Base-by-base conservation (phyloP, 352 stramenopile genomes). In the Saprolegnia diclina region DNA sequence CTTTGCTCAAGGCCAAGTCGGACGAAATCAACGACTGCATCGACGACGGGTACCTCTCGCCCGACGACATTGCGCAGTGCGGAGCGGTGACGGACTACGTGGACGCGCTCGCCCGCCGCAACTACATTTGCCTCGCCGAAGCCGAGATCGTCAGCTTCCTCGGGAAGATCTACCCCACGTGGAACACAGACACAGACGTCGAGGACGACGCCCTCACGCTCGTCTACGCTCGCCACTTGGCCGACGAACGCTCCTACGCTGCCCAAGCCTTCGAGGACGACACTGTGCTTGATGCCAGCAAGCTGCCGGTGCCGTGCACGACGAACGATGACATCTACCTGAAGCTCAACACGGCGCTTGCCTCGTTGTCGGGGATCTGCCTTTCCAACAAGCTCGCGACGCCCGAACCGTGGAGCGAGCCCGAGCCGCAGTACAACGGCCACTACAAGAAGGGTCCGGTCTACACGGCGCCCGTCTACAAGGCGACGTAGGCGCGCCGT, bases 41-140 rank as follows among this genome's bases (percentile, higher is more conserved):
- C 16, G 56, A 84, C 42, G 82, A 90, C 50, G 83, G 88, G 0
- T 97, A 89, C 77, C 72, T 98, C 26, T 78, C 81, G 62, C 97
- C 90, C 26, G 94, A 92, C 21, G 94, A 98, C 76, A 74, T 97
- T 21, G 61, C 63, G 1, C 11, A 13, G 13, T 45, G 3, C 44
- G 9, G 2, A 7, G 44, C 37, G 10, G 63, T 69, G 7, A 10
- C 19, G 16, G 19, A 0, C 14, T 69, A 69, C 50, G 38, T 26
- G 4, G 19, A 69, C 6, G 19, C 54, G 48, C 32, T 69, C 9
- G 16, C 32, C 22, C 18, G 37, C 5, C 63, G 63, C 53, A 69
- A 45, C 63, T 69, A 69, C 50, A 10, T 69, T 10, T 69, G 63
- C 44, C 42, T 69, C 22, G 63, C 63, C 22, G 63, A 69, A 61